Base-by-base conservation (phyloP, 2,329 filamentous ascomycete genomes). In the Penicillium freii region DNA sequence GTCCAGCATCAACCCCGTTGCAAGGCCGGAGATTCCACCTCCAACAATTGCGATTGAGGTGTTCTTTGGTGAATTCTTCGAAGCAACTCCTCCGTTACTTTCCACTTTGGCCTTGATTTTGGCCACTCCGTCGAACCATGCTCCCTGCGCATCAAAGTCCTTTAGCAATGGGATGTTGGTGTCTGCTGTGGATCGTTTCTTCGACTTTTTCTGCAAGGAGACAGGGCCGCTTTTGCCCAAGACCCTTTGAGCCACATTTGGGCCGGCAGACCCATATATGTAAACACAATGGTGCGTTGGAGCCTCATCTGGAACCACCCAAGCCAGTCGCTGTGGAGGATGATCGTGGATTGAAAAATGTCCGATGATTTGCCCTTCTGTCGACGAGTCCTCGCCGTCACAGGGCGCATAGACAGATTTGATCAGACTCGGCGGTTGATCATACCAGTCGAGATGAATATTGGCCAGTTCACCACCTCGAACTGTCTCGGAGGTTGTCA, bases 1-100 rank as follows among this genome's bases (percentile, higher is more conserved):
- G 51, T 78, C 73, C 4, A 79, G 73, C 57, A 79, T 72, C 25
- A 79, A 57, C 3, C 74, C 77, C 3, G 78, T 79, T 23, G 75
- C 72, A 36, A 78, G 74, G 40, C 79, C 78, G 42, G 80, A 79
- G 63, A 67, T 65, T 1, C 65, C 63, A 2, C 54, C 64, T 8
- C 65, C 64, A 5, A 67, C 52, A 31, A 67, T 67, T 11, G 79
- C 70, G 33, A 73, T 64, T 1, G 57, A 58, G 10, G 59, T 58
- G 43, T 65, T 65, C 34, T 65, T 62, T 15, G 58, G 39, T 1
- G 51, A 48, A 9, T 39, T 27, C 9, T 54, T 52, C 13, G 54
- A 52, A 39, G 44, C 40, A 7, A 61, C 48, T 21, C 56, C 51
- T 17, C 57, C 54, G 2, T 29, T 19, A 13, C n/a, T 23, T 25